Percentiles rank a stretch among this genome's conserved stretches.
Evolutionary conservation across 2,329 filamentous ascomycete species (phyloP).

Genomic region (Orbilia brochopaga): DNA sequence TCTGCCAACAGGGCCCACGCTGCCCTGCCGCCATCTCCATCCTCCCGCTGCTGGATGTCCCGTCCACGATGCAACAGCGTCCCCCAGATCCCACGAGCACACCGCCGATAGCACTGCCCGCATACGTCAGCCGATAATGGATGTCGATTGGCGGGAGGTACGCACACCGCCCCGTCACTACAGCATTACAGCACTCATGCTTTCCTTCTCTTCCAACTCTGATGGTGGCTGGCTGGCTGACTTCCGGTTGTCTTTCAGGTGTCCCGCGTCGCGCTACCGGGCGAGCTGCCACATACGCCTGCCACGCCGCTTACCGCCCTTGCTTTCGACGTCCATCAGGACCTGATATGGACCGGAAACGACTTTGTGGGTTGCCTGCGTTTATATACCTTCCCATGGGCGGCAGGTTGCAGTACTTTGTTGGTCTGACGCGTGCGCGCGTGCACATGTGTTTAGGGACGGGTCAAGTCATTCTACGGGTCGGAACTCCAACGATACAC

Average conservation of each 20-base stretch:
- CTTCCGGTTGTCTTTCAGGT: slow-evolving; percentile 64
- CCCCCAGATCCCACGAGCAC: slow-evolving; percentile 12
- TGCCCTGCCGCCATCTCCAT: slow-evolving; percentile 2
- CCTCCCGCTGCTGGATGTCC: slow-evolving; percentile 18
- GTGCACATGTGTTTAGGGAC: slow-evolving; percentile 66
- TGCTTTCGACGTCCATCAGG: slow-evolving; percentile 86
- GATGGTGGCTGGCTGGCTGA: slow-evolving; percentile 21
- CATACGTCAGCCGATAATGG: slow-evolving; percentile 61
- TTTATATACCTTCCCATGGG: no score
- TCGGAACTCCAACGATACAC: slow-evolving; percentile 86
- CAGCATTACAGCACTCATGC: slow-evolving; percentile 24
- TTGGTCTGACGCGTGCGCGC: slow-evolving; percentile 38
- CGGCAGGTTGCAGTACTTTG: slow-evolving; percentile 16
- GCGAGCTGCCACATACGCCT: slow-evolving; percentile 72
- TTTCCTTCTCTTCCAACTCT: background rate
- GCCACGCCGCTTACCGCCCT: slow-evolving; percentile 77
- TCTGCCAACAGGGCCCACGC: background rate
- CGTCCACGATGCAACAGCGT: slow-evolving; percentile 38
- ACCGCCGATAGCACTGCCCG: slow-evolving; percentile 29
- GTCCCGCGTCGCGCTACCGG: slow-evolving; percentile 79
- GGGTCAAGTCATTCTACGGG: slow-evolving; percentile 86
- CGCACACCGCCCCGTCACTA: slow-evolving; percentile 55
- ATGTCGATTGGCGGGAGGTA: slow-evolving; percentile 73
- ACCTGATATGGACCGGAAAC: slow-evolving; percentile 91
- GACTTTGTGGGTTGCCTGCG: slow-evolving; percentile 70